These are phyloP conservation scores for Fusarium siculi DNA, from an alignment of 2,329 filamentous ascomycete genomes.

Conservation along the genomic window DNA sequence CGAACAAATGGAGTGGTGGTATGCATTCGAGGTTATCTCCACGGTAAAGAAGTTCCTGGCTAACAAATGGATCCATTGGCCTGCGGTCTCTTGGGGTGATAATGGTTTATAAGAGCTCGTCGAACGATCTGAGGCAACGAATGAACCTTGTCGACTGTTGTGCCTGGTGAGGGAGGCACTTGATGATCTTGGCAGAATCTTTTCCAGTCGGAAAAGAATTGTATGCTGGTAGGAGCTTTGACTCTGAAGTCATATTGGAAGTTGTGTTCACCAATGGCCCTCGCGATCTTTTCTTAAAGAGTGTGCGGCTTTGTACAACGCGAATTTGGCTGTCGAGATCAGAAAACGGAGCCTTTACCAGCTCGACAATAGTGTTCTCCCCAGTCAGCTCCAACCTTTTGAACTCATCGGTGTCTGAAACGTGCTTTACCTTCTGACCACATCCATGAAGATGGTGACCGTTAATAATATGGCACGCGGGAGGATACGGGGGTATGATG, in stretches of 20 bases:
- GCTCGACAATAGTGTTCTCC: not conserved
- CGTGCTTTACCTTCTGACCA: not conserved
- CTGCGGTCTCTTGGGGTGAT: not conserved
- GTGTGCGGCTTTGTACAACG: too few species aligned
- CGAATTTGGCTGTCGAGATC: not conserved
- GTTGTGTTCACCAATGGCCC: not conserved
- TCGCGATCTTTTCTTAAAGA: not conserved
- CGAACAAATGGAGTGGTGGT: not conserved
- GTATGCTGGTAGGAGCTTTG: not conserved
- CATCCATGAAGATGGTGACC: not conserved
- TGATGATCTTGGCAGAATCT: not conserved
- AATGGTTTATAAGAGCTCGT: not conserved
- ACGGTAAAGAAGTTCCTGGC: not conserved
- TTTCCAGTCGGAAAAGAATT: not conserved
- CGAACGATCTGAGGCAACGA: not conserved
- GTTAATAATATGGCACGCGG: not conserved
- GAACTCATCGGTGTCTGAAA: too few species aligned
- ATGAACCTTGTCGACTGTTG: not conserved
- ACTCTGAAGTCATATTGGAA: not conserved
- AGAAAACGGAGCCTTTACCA: not conserved
- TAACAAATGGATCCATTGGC: not conserved
- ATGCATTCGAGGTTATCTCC: not conserved
- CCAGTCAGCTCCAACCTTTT: not conserved
- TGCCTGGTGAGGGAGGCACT: not conserved
- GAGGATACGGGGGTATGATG: not conserved